phyloP scores from a whole-genome alignment of 345 rosid genomes.

The Pelargonium nanum region DNA sequence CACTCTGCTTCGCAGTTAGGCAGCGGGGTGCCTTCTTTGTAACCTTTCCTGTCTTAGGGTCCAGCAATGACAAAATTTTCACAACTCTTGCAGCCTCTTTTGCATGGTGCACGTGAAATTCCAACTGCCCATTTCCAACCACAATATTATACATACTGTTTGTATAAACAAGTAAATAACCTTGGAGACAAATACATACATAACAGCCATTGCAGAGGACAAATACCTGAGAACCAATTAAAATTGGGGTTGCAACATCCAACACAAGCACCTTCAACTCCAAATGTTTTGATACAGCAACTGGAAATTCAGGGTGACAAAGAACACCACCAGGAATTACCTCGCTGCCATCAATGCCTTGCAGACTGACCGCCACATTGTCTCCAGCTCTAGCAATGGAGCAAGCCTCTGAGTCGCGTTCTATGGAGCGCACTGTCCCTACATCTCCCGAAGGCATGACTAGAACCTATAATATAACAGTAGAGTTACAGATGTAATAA shows the following conservation, averaged over 20 bases:
- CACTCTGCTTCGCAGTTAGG: conserved; percentile 66
- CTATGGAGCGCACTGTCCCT: conserved; percentile 71
- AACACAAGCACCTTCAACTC: conserved; percentile 67
- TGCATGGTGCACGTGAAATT: conserved; percentile 77
- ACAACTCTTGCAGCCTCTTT: conserved; percentile 72
- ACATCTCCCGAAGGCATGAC: conserved; percentile 71
- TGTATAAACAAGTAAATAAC: too few relatives aligned
- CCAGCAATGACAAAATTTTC: conserved; percentile 53
- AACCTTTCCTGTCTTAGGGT: conserved; percentile 81
- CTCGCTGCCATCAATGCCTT: conserved; percentile 54
- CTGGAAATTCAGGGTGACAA: conserved; percentile 87
- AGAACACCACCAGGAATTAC: conserved; percentile 81
- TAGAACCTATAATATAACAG: conserved; percentile 43
- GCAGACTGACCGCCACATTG: conserved; percentile 54
- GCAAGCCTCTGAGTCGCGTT: conserved; percentile 62
- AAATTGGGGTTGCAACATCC: conserved; percentile 65
- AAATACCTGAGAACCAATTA: conserved; percentile 74
- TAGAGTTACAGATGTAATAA: background rate
- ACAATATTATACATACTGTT: background rate
- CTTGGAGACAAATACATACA: background rate
- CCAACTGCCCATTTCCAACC: conserved; percentile 45
- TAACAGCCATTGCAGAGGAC: background rate
- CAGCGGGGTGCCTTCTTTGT: conserved; percentile 74
- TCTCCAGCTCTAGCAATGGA: conserved; percentile 85
- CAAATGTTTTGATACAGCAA: conserved; percentile 52